Base-by-base conservation (phyloP, 2,329 filamentous ascomycete genomes). In the Sporothrix brunneoviolacea region DNA sequence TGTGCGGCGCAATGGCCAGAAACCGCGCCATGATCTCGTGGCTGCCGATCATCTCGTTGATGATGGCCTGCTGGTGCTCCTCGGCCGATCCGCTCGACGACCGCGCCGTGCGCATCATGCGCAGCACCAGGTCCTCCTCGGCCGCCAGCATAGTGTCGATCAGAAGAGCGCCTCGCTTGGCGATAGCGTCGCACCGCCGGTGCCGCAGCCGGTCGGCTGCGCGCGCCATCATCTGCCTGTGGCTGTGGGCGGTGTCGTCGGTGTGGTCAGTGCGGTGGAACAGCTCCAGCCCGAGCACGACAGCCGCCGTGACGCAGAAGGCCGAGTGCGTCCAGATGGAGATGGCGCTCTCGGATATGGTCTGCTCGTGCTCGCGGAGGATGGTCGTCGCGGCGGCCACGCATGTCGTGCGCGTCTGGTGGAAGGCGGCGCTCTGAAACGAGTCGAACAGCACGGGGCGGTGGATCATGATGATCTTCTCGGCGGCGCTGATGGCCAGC, bases 391-490 rank as follows among this genome's bases (percentile, higher is more conserved):
- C 64, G 4, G 65, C 65, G 1, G 65, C 60, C 28, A 66, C 59
- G 40, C 64, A 67, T 4, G 62, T 67, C 4, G 59, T 55, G 36
- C 64, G 55, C 10, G 64, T 64, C 8, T 61, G 57, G 18, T 16
- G 50, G 28, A 64, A 65, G 8, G 48, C 56, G 1, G 57, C 50
- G n/a, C 59, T 59, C 55, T 60, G 63, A 54, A 59, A 59, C 1
- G 57, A 62, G 16, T 58, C 60, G 47, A 64, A 63, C 1, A 68
- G 55, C 8, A 68, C 62, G 0, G 64, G 61, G 3, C 65, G 63
- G 53, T 68, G 65, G 27, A 68, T 66, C 62, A 67, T 66, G 50
- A 68, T 67, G 42, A 67, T 65, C 48, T 67, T 68, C 37, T 68
- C 65, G 2, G 65, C 65, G 3, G 64, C 63, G 0, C 62, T 65